phyloP scores from a whole-genome alignment of 352 stramenopile genomes.

The Phytophthora brassicae region DNA sequence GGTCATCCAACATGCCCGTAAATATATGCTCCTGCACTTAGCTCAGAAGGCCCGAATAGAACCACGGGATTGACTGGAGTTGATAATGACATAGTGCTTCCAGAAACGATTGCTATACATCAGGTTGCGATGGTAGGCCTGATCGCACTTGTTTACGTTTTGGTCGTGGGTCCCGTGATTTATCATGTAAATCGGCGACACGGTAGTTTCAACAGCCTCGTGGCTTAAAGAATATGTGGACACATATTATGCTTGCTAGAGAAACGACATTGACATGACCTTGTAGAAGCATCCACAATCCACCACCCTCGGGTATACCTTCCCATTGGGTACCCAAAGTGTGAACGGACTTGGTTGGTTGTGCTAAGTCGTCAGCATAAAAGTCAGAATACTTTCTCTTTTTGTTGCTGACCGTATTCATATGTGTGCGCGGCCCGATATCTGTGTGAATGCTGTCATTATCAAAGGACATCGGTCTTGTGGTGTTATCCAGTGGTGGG shows the following conservation, averaged over 20 bases:
- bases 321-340: background rate
- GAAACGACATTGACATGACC: constrained; percentile 8
- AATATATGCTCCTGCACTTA: no score
- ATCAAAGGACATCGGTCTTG: no score
- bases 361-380: background rate
- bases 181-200: background rate
- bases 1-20: no score
- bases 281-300: constrained; percentile 5
- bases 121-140: no score
- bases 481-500: background rate
- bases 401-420: background rate
- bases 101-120: no score
- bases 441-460: background rate
- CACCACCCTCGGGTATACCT: background rate
- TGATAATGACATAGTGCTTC: no score
- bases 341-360: constrained; percentile 7
- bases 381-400: background rate
- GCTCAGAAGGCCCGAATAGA: no score
- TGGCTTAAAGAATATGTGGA: constrained; percentile 5
- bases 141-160: background rate
- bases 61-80: no score
- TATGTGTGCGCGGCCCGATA: background rate
- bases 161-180: background rate
- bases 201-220: background rate
- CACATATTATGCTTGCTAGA: constrained; percentile 8